phyloP scores from a whole-genome alignment of 176 grass and related monocot species.

The Coix lacrymajobi region DNA sequence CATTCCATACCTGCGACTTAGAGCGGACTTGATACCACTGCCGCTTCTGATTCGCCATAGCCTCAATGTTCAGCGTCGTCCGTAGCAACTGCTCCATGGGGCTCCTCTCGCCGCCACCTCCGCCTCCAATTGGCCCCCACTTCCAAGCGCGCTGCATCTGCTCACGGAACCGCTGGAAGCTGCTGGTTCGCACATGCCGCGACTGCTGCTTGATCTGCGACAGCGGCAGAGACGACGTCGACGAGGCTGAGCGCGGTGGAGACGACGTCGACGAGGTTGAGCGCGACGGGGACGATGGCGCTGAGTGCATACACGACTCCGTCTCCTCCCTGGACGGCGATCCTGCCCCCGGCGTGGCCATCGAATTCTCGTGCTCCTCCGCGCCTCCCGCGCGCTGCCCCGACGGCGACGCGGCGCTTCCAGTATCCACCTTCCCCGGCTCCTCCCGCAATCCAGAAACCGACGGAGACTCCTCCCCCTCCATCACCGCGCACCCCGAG shows the following conservation, averaged over 20 bases:
- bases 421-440: neutral
- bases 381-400: conserved; percentile 2
- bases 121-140: conserved; percentile 59
- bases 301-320: conserved; percentile 17
- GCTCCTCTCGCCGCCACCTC: conserved; percentile 26
- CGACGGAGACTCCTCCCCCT: neutral
- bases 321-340: conserved; percentile 31
- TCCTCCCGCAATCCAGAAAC: conserved; percentile 17
- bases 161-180: conserved; percentile 81
- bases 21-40: conserved; percentile 86
- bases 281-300: conserved; percentile 27
- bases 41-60: conserved; percentile 94
- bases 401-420: neutral
- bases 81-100: conserved; percentile 55
- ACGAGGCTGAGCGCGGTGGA: conserved; percentile 18
- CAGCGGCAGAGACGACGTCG: conserved; percentile 23
- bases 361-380: conserved; percentile 29
- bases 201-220: conserved; percentile 40
- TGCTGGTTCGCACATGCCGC: conserved; percentile 60
- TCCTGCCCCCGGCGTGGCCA: neutral
- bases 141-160: conserved; percentile 91
- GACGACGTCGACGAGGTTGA: conserved; percentile 18
- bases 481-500: neutral
- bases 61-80: conserved; percentile 68
- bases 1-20: conserved; percentile 50